Base-by-base conservation (phyloP, 306 rosid genomes). In the Cucumis sativus region DNA sequence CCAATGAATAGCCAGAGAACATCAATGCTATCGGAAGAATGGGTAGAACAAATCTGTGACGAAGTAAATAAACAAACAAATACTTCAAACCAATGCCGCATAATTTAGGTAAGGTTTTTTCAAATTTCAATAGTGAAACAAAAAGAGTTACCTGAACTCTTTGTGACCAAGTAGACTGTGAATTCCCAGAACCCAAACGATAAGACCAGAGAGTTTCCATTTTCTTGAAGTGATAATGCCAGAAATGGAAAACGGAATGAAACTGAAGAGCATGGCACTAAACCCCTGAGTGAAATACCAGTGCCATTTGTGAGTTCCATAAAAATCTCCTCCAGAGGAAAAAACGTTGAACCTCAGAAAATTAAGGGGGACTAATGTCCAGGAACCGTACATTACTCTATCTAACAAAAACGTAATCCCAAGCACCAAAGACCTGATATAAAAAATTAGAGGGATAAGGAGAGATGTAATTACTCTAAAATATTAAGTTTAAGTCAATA, bases 221-320 rank as follows among this genome's bases (percentile, higher is more conserved):
- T 92, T 85, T 80, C 84, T 92, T 76, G 97, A 95, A 80, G 78
- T 80, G 64, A 88, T 49, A 40, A 92, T 87, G 77, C 99, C 99
- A 74, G 88, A 90, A 60, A 90, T 67, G 52, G 88, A 90, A 84
- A 92, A 90, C 71, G 99, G 99, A 77, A 92, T 74, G 87, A 88
- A 85, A 35, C 91, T 82, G 82, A 95, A 86, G 25, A 79, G 77
- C 93, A 95, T 92, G 84, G 86, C 97, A 0, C 90, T 28, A 84
- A 95, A 95, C 80, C 96, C 99, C 87, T 90, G 93, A 81, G 91
- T 90, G 84, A 95, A 88, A 92, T 95, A 95, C 99, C 99, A 95
- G 89, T 95, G 96, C 98, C 98, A 92, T 82, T 76, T 74, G 86
- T 95, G 98, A 82, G 97, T 95, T 86, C 98, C 98, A 82, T 95